Conservation (phyloP, 805 yeast species). For the Wickerhamomyces alni region DNA sequence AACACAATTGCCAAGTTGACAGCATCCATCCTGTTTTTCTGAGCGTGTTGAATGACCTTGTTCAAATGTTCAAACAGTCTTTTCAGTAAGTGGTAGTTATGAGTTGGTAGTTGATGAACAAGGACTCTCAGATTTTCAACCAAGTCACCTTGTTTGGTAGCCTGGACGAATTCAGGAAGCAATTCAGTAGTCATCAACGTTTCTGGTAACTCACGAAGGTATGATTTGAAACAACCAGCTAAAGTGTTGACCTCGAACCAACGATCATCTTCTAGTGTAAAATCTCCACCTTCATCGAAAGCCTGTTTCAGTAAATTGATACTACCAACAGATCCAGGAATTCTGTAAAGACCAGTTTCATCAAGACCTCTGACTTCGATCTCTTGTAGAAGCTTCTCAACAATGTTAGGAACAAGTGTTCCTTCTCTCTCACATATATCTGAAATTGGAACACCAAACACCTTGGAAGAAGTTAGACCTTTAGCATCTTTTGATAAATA, state of each 20-base stretch:
- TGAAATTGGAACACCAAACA: conserved; percentile 84
- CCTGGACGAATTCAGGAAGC: conserved; percentile 50
- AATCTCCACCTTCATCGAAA: conserved; percentile 44
- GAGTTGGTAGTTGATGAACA: conserved; percentile 46
- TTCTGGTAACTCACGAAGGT: conserved; percentile 81
- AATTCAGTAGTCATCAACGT: conserved; percentile 65
- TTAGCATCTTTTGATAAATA: conserved; percentile 34
- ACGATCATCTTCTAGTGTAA: conserved; percentile 44
- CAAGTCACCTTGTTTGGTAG: conserved; percentile 29
- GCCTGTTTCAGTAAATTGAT: conserved; percentile 47
- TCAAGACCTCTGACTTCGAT: conserved; percentile 85
- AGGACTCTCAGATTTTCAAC: conserved; percentile 25
- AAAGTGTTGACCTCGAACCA: conserved; percentile 81
- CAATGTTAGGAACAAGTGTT: conserved; percentile 55
- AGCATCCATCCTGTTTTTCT: conserved; percentile 78
- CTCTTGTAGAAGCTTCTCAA: conserved; percentile 60
- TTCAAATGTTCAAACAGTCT: conserved; percentile 65
- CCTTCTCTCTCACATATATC: conserved; percentile 71
- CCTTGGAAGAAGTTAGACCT: conserved; percentile 39
- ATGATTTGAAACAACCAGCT: conserved; percentile 83
- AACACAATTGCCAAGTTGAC: conserved; percentile 89
- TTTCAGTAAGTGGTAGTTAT: conserved; percentile 64
- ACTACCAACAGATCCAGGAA: conserved; percentile 57
- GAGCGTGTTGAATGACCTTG: conserved; percentile 59
- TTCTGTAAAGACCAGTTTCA: conserved; percentile 86